Evolutionary conservation across 371 early-diverging fungal genomes (phyloP).

Genomic region (Lichtheimia corymbifera): DNA sequence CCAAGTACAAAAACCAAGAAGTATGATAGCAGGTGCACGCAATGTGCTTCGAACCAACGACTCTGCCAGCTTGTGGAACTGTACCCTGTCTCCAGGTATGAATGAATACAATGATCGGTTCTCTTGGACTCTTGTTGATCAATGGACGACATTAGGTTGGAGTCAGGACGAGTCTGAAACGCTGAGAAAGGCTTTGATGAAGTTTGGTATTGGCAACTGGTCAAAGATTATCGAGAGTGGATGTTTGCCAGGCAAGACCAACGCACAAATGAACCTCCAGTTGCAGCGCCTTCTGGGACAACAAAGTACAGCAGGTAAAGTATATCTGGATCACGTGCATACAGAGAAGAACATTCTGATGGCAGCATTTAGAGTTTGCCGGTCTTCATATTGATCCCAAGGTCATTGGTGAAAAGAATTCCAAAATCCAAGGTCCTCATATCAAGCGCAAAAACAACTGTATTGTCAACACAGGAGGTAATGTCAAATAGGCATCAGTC

Average conservation of each 20-base stretch:
- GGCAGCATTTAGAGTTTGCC: slow-evolving; percentile 68
- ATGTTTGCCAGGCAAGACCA: slow-evolving; percentile 86
- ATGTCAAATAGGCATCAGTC: background rate
- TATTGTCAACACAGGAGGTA: slow-evolving; percentile 85
- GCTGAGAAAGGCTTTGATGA: slow-evolving; percentile 82
- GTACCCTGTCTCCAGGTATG: slow-evolving; percentile 84
- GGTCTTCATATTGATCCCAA: slow-evolving; percentile 88
- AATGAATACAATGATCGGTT: background rate
- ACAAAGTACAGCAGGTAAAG: slow-evolving; percentile 84
- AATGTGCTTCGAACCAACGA: slow-evolving; percentile 91
- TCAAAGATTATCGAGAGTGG: slow-evolving; percentile 87
- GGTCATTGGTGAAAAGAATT: slow-evolving; percentile 80
- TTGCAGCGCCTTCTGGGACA: slow-evolving; percentile 91
- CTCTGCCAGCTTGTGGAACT: slow-evolving; percentile 91
- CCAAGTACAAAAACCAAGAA: slow-evolving; percentile 63
- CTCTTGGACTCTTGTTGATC: background rate
- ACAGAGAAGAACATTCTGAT: background rate
- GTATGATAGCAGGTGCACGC: slow-evolving; percentile 87
- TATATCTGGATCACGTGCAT: background rate
- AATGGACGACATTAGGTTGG: slow-evolving; percentile 66
- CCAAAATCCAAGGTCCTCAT: slow-evolving; percentile 75
- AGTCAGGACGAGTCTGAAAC: slow-evolving; percentile 81
- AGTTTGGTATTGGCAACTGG: slow-evolving; percentile 94
- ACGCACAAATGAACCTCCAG: slow-evolving; percentile 94
- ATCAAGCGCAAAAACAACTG: slow-evolving; percentile 90